Base-by-base conservation (phyloP, 768 basidiomycete genomes). In the Daedaleopsis sinensis region DNA sequence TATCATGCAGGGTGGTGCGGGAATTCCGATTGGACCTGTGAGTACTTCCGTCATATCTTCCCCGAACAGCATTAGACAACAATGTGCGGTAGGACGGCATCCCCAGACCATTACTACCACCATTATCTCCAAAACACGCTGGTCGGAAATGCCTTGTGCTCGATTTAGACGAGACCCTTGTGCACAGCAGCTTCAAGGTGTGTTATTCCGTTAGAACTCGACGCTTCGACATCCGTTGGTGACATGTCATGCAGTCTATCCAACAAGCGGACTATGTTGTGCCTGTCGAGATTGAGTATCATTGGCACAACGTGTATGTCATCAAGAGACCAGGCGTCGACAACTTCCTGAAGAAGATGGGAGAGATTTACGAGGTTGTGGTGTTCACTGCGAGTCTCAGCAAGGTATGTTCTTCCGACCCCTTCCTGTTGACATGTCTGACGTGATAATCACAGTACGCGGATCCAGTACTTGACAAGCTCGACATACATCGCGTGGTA, bases 301-400 rank as follows among this genome's bases (percentile, higher is more conserved):
- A 97, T 71, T 93, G 91, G 84, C 97, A 99, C 74, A 98, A 99
- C 71, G 95, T 98, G 66, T 98, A 98, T 77, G 97, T 98, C 52
- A 93, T 98, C 76, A 98, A 98, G 76, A 90, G 97, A 53, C 97
- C 97, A 10, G 97, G 97, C 16, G 97, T 99, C 16, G 97, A 99
- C 73, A 90, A 88, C 71, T 99, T 98, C 76, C 78, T 99, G 72
- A 93, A 93, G 80, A 90, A 88, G 77, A 99, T 98, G 97, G 97
- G 97, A 39, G 95, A 98, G 74, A 88, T 98, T 48, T 99, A 96
- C 72, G 97, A 99, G 75, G 82, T 99, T 52, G 96, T 99, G 36
- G 92, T 99, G 11, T 99, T 98, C 75, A 99, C 97, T 7, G 97
- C 97, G 9, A 96, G 93, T 77, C 76, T 99, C 59, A 96, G 94